Evolutionary conservation across 176 grass and related monocot genomes (phyloP).

Genomic region (Aegilops bicornis): DNA sequence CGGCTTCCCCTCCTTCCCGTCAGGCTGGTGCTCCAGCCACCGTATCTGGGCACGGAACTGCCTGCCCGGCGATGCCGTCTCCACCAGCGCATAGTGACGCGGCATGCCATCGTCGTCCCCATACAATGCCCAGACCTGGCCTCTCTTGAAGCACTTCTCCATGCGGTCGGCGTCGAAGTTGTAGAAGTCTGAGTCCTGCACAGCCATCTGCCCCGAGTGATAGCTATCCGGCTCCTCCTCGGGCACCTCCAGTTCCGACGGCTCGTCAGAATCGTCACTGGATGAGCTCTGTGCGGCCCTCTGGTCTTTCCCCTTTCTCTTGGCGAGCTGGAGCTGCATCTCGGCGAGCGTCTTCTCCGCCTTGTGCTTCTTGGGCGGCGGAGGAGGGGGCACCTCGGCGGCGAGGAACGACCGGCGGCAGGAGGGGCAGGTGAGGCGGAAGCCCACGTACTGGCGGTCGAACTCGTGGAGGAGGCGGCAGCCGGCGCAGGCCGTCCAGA

Average conservation of each 20-base stretch:
- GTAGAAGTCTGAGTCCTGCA: conserved; percentile 94
- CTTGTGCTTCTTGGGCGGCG: conserved; percentile 41
- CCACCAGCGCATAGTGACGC: conserved; percentile 64
- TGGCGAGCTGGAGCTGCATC: conserved; percentile 62
- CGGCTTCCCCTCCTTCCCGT: conserved; percentile 38
- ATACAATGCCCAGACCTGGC: conserved; percentile 92
- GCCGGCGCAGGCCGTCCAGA: conserved; percentile 85
- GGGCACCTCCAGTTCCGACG: not conserved
- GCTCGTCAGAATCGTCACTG: conserved; percentile 6
- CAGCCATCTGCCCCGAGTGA: conserved; percentile 56
- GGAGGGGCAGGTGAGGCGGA: conserved; percentile 77
- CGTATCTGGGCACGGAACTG: conserved; percentile 46
- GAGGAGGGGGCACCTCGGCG: conserved; percentile 56
- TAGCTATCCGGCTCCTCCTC: conserved; percentile 23
- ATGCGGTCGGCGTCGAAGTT: conserved; percentile 71
- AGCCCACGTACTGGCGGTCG: conserved; percentile 74
- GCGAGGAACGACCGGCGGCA: conserved; percentile 87
- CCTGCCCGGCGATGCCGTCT: conserved; percentile 34
- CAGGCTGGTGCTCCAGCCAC: conserved; percentile 68
- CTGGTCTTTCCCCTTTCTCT: conserved; percentile 39
- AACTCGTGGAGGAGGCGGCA: conserved; percentile 92
- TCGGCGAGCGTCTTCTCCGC: conserved; percentile 64
- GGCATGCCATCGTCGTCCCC: conserved; percentile 92
- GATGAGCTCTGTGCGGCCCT: conserved; percentile 11
- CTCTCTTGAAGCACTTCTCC: conserved; percentile 78